Base-by-base conservation (phyloP, 1,284 basidiomycete species). In the Cryptococcus sp. region DNA sequence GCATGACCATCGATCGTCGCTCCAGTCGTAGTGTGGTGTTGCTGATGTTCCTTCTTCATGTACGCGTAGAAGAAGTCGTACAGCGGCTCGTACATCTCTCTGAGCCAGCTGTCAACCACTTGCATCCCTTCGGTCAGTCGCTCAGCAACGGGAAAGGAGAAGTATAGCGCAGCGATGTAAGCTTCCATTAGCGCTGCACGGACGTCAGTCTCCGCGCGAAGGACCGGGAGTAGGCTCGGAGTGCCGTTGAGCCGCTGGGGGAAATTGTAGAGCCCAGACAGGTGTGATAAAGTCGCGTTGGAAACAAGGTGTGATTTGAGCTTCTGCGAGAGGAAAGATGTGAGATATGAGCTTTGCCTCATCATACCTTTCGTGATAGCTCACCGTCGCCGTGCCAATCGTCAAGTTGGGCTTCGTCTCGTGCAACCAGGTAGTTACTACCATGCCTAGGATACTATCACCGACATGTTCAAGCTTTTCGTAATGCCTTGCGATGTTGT, bases 381-480 rank as follows among this genome's bases (percentile, higher is more conserved):
- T 65, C 50, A 75, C 75, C 8, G 72, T 74, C 0, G 75, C 75
- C 4, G 71, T 73, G 10, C 74, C 73, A 46, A 70, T 70, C 1
- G 73, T 70, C 25, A 77, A 54, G 10, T 57, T 57, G 1, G 75
- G 74, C 59, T 69, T 70, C 20, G 59, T 54, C 58, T 74, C 71
- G 54, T 75, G 72, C 49, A 77, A 60, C 74, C 74, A 77, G 19
- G 70, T 69, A 13, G 73, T 75, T n/a, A 77, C 71, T 20, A 77
- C 56, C 64, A 73, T 69, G n/a, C 73, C 74, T 19, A 77, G 59
- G 17, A 77, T 70, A 11, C 62, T 62, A 66, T 76, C 75, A 10
- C 75, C 75, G 15, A 76, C 74, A 61, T 75, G 74, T 56, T 77
- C 75, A 20, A 77, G 62, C 66, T 77, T 76, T 59, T 77, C 75